A percentile compares a stretch with the other conserved stretches of the same genome.
Conservation (phyloP, 2,329 filamentous ascomycete genomes). For the Trichothecium roseum region DNA sequence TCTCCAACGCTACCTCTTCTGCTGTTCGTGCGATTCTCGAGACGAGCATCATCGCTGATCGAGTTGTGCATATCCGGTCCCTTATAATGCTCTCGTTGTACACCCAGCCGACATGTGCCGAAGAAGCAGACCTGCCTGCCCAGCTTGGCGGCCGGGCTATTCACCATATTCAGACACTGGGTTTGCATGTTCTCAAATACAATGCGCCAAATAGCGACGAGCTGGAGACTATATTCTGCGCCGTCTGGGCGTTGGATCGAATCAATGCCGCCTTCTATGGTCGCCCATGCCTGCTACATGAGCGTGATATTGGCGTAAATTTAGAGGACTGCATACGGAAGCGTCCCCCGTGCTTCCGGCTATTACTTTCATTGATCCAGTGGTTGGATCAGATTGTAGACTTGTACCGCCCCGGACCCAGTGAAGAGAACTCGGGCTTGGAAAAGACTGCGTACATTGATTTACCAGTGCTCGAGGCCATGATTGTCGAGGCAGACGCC, state of each 20-base stretch:
- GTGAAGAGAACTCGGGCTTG: conserved; percentile 25
- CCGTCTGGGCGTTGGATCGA: conserved; percentile 50
- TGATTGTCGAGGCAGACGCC: conserved; percentile 44
- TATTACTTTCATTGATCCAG: conserved; percentile 43
- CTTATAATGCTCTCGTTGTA: conserved; percentile 47
- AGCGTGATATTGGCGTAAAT: conserved; percentile 46
- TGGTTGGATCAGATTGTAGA: conserved; percentile 49
- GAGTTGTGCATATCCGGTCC: conserved; percentile 44
- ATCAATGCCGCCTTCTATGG: conserved; percentile 51
- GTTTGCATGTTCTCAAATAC: conserved; percentile 39
- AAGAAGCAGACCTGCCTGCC: conserved; percentile 44
- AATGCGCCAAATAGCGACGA: conserved; percentile 28
- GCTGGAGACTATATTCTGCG: conserved; percentile 42
- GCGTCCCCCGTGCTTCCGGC: conserved; percentile 43
- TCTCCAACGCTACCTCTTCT: conserved; percentile 35
- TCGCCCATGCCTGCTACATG: conserved; percentile 48
- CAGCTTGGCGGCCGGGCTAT: conserved; percentile 42
- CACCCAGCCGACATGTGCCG: conserved; percentile 41
- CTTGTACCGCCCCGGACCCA: conserved; percentile 45
- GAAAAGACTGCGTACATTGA: conserved; percentile 38
- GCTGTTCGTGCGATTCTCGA: conserved; percentile 40
- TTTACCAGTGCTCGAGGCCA: conserved; percentile 44
- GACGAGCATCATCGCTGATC: conserved; percentile 41
- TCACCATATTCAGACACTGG: conserved; percentile 45
- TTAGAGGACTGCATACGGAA: conserved; percentile 38